phyloP scores from a whole-genome alignment of 1,139 yeast species.

The Geotrichum klebahnii region DNA sequence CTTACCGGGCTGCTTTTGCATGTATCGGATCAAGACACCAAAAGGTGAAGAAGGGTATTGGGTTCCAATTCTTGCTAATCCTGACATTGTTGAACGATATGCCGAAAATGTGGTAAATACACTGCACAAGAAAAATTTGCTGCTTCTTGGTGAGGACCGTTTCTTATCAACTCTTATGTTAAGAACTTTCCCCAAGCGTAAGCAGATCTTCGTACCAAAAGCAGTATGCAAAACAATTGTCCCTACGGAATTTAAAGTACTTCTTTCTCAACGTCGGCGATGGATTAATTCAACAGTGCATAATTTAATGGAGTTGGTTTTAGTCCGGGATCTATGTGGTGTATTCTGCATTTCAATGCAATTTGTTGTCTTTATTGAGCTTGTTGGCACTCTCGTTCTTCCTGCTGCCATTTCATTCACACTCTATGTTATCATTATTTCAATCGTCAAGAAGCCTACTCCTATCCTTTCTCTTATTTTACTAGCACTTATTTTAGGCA shows the following conservation, averaged over 20 bases:
- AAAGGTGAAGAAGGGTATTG: constrained; percentile 48
- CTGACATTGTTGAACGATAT: constrained; percentile 37
- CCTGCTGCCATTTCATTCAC: constrained; percentile 87
- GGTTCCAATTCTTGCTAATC: constrained; percentile 58
- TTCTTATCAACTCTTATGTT: constrained; percentile 38
- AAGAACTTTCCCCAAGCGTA: constrained; percentile 36
- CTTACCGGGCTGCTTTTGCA: constrained; percentile 40
- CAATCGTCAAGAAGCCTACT: constrained; percentile 72
- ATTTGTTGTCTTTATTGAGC: constrained; percentile 37
- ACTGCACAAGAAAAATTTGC: constrained; percentile 36
- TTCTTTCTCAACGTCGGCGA: constrained; percentile 39
- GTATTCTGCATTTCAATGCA: constrained; percentile 40
- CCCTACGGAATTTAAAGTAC: constrained; percentile 34
- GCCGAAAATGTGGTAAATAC: constrained; percentile 37
- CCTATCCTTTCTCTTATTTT: constrained; percentile 72
- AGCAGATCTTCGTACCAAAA: constrained; percentile 36
- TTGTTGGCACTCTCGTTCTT: constrained; percentile 53
- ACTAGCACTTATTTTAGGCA: constrained; percentile 72
- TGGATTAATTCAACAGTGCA: constrained; percentile 42
- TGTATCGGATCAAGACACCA: constrained; percentile 52
- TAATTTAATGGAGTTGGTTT: constrained; percentile 36
- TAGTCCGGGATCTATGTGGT: constrained; percentile 38
- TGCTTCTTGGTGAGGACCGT: constrained; percentile 39
- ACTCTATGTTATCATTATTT: constrained; percentile 64
- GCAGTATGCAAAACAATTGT: constrained; percentile 38